A percentile compares a stretch with the other conserved stretches of the same genome.
Evolutionary conservation across 1,139 yeast species (phyloP).

Genomic region (Yamadazyma siamensis): DNA sequence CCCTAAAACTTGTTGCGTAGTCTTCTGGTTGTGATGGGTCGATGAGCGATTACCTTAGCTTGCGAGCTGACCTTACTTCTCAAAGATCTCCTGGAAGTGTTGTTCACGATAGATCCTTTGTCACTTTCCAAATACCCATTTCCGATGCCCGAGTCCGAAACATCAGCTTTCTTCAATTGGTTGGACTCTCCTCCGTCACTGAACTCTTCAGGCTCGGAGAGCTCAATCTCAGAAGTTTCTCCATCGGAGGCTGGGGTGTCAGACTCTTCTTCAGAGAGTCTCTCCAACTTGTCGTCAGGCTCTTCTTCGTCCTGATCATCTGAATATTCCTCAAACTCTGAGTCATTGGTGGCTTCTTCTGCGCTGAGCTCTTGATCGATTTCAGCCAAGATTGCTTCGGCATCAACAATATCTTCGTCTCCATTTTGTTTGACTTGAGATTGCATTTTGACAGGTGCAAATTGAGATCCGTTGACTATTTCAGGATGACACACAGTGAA

Average conservation of each 20-base stretch:
- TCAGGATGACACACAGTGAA: no score
- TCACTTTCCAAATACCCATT: no score
- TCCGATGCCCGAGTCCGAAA: no score
- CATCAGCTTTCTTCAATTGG: no score
- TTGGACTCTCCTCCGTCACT: conserved; percentile 14
- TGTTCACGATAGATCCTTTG: no score
- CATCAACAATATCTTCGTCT: conserved; percentile 10
- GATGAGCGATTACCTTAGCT: conserved; percentile 2
- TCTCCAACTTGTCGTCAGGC: background rate
- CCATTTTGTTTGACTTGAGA: no score
- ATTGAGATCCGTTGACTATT: no score
- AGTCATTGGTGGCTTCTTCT: no score
- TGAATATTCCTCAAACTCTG: no score
- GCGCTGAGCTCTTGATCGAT: background rate
- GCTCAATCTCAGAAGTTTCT: conserved; percentile 9
- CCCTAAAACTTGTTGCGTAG: conserved; percentile 5
- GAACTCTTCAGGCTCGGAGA: conserved; percentile 6
- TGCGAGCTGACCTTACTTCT: conserved; percentile 11
- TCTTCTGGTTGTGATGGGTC: conserved; percentile 3
- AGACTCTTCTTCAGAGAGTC: conserved; percentile 8
- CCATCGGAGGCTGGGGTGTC: conserved; percentile 10
- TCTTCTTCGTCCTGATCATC: conserved; percentile 9
- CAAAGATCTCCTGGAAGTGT: conserved; percentile 12
- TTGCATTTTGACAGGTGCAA: no score
- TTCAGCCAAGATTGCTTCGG: no score